phyloP scores from a whole-genome alignment of 306 rosid species.

The Rosa multiflora region DNA sequence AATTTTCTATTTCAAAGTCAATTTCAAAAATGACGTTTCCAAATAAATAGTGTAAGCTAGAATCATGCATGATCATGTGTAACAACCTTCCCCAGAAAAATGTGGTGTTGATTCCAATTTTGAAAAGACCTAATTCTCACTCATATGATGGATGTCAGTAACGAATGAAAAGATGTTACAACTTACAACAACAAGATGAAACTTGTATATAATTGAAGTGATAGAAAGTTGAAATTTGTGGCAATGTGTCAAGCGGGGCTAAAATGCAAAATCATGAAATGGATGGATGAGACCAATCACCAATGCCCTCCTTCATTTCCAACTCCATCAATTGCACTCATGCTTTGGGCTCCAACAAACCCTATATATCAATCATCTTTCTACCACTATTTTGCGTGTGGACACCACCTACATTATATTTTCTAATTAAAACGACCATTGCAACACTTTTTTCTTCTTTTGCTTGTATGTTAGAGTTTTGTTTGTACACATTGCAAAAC shows the following conservation, averaged over 20 bases:
- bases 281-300: conserved; percentile 9
- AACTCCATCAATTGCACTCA: neutral
- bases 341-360: neutral
- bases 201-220: neutral
- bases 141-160: neutral
- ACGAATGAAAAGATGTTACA: conserved; percentile 2
- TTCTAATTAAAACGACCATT: neutral
- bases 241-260: neutral
- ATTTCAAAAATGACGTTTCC: neutral
- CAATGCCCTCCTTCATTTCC: conserved; percentile 7
- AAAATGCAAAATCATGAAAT: neutral
- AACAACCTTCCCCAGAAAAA: neutral
- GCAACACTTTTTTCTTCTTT: neutral
- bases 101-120: neutral
- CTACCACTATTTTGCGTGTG: neutral
- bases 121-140: neutral
- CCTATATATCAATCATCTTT: neutral
- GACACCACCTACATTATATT: neutral
- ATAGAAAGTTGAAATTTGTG: neutral
- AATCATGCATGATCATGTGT: neutral
- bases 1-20: neutral
- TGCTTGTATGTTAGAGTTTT: neutral
- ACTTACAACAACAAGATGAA: neutral
- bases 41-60: neutral
- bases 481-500: neutral